These are phyloP conservation scores for Penicillium sclerotigenum DNA, from an alignment of 2,329 filamentous ascomycete genomes.

Conservation along the genomic window DNA sequence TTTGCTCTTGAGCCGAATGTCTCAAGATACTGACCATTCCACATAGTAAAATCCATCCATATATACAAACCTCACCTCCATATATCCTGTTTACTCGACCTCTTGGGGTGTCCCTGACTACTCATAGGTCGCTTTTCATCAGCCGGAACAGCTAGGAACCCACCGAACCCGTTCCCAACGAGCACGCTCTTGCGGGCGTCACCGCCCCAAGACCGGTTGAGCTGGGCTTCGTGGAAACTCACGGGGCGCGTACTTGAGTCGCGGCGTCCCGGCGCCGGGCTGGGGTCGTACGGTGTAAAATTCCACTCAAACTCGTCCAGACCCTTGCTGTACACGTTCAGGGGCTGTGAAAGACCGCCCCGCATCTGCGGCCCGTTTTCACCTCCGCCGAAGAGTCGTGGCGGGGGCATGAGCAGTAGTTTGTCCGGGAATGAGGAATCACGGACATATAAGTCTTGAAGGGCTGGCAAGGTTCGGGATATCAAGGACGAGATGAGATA, in stretches of 20 bases:
- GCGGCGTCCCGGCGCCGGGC: constrained; percentile 34
- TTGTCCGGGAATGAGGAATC: constrained; percentile 79
- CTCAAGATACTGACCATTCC: neutral
- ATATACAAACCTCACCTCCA: constrained; percentile 32
- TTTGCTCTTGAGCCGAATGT: neutral
- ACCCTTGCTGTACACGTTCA: constrained; percentile 65
- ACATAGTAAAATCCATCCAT: neutral
- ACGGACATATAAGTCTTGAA: constrained; percentile 78
- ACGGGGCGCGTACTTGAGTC: constrained; percentile 45
- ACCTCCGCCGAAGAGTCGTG: constrained; percentile 49
- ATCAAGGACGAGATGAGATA: constrained; percentile 84
- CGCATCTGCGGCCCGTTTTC: constrained; percentile 26
- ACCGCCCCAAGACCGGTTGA: constrained; percentile 58
- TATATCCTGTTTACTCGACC: constrained; percentile 38
- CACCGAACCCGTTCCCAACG: constrained; percentile 66
- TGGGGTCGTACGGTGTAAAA: constrained; percentile 59
- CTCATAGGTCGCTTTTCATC: constrained; percentile 45
- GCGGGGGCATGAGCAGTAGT: constrained; percentile 68
- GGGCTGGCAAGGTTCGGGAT: constrained; percentile 67
- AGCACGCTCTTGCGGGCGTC: constrained; percentile 60
- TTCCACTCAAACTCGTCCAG: constrained; percentile 66
- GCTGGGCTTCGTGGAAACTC: constrained; percentile 44
- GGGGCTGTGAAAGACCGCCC: constrained; percentile 51
- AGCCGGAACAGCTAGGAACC: constrained; percentile 61
- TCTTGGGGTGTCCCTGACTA: constrained; percentile 29